A percentile compares a stretch with the other conserved stretches of the same genome.
These are phyloP conservation scores for Plasmopara halstedii DNA, from an alignment of 352 stramenopile genomes.

Conservation along the genomic window DNA sequence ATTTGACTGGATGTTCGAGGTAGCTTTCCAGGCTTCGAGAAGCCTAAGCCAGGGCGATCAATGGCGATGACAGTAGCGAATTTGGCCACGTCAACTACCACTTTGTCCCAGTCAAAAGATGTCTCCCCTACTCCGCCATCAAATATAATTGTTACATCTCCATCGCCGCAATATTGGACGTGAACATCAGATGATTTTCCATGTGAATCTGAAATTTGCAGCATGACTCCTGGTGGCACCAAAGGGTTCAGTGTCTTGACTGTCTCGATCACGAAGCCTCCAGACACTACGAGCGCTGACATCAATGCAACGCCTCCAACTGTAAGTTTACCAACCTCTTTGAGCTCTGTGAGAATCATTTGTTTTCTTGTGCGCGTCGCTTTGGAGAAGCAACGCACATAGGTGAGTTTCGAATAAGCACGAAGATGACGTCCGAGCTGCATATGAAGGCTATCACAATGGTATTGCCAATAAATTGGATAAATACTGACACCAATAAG, in stretches of 20 bases:
- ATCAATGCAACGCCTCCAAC: conserved; percentile 37
- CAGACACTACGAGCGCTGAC: conserved; percentile 34
- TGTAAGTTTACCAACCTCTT: conserved; percentile 60
- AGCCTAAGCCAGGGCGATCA: conserved; percentile 66
- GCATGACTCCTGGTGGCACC: conserved; percentile 32
- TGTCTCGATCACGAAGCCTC: conserved; percentile 63
- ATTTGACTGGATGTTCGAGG: conserved; percentile 58
- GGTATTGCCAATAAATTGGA: too few relatives aligned
- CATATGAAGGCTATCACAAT: not conserved
- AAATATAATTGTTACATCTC: conserved; percentile 56
- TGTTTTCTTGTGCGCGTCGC: conserved; percentile 26
- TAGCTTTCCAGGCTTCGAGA: conserved; percentile 36
- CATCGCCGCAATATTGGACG: conserved; percentile 34
- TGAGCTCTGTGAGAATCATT: conserved; percentile 43
- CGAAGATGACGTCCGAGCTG: conserved; percentile 12
- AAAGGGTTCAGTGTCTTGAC: conserved; percentile 55
- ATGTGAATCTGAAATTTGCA: conserved; percentile 36
- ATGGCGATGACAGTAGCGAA: conserved; percentile 61
- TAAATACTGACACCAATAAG: too few relatives aligned
- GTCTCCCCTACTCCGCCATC: conserved; percentile 76
- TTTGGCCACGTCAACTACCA: conserved; percentile 32
- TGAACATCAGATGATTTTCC: conserved; percentile 40
- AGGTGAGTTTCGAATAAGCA: not conserved
- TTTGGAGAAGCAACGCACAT: conserved; percentile 14
- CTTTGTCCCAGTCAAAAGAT: conserved; percentile 81